Conservation (phyloP, 495 filamentous ascomycete genomes). For the Aspergillus ostianus region DNA sequence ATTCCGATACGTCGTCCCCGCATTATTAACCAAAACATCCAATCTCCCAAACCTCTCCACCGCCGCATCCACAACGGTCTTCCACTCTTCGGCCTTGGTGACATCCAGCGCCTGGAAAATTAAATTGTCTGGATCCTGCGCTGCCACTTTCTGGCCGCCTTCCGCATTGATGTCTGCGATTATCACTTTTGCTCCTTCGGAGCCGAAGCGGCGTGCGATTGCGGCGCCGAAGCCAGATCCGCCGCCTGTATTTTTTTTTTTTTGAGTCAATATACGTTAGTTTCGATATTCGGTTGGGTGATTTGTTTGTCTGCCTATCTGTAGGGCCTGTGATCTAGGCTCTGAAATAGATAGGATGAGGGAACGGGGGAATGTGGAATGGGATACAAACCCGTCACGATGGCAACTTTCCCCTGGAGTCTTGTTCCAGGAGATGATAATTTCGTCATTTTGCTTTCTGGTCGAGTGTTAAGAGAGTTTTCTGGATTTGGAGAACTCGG, state of each 20-base stretch:
- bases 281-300: no score
- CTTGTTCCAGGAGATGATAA: constrained; percentile 19
- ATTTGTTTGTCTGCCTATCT: not conserved
- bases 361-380: not conserved
- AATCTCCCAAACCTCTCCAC: constrained; percentile 49
- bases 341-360: not conserved
- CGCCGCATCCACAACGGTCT: constrained; percentile 42
- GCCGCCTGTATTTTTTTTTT: constrained; percentile 33
- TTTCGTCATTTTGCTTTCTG: constrained; percentile 15
- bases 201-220: constrained; percentile 54
- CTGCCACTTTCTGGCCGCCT: constrained; percentile 46
- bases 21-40: constrained; percentile 67
- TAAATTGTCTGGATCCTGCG: constrained; percentile 37
- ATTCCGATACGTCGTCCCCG: constrained; percentile 67
- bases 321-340: no score
- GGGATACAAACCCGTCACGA: constrained; percentile 68
- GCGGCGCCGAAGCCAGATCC: constrained; percentile 60
- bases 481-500: no score
- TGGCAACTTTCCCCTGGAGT: constrained; percentile 86
- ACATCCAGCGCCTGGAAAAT: constrained; percentile 52
- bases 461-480: no score
- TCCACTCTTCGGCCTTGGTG: constrained; percentile 51
- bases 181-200: constrained; percentile 57
- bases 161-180: constrained; percentile 58
- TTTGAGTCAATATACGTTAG: no score